phyloP scores from a whole-genome alignment of 73 alveolate species.

The Uronychia setigera region DNA sequence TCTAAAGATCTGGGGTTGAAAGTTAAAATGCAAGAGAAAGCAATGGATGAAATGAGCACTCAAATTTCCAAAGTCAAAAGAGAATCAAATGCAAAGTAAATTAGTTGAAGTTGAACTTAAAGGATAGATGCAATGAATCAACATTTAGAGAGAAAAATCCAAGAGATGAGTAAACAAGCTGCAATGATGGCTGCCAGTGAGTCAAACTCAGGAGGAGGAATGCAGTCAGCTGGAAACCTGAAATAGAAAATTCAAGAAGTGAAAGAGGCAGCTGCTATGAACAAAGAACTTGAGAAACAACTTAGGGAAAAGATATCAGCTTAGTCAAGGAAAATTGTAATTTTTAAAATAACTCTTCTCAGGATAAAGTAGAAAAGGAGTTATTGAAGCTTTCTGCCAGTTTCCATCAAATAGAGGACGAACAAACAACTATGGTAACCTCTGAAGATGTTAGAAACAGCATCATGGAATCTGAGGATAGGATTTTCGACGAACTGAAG shows the following conservation, averaged over 20 bases:
- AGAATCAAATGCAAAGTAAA: background rate
- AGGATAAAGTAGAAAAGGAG: background rate
- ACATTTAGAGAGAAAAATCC: background rate
- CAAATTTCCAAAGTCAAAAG: background rate
- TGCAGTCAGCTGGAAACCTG: background rate
- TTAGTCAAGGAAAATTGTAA: background rate
- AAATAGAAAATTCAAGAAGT: background rate
- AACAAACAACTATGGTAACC: background rate
- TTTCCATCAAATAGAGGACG: background rate
- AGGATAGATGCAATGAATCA: background rate
- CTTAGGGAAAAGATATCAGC: background rate
- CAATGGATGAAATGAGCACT: background rate
- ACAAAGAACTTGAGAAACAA: background rate
- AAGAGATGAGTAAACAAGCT: background rate
- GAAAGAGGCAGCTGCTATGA: background rate
- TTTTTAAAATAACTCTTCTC: background rate
- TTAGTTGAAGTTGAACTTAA: background rate
- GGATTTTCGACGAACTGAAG: conserved; percentile 8
- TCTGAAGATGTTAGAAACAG: conserved; percentile 1
- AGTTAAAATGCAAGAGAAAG: conserved; percentile 1
- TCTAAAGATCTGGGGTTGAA: background rate
- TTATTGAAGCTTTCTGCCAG: background rate
- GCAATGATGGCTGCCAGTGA: background rate
- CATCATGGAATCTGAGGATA: conserved; percentile 10
- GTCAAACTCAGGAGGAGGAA: background rate